Evolutionary conservation across 176 grass and related monocot genomes (phyloP).

Genomic region (Oryza australiensis): DNA sequence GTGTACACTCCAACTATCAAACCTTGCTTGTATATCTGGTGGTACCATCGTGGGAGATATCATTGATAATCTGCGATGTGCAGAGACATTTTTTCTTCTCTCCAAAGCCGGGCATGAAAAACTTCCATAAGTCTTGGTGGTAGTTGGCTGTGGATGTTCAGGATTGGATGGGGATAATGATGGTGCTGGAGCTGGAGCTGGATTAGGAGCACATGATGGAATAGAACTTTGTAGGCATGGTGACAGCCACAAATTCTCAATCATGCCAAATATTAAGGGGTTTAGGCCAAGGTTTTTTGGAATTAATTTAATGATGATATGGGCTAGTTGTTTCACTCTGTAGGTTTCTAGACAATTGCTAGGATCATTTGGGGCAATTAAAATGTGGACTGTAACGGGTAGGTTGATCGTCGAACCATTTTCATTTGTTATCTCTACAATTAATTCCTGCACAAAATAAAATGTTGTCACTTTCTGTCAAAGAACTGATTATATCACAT

Average conservation of each 20-base stretch:
- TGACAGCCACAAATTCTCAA: slow-evolving; percentile 33
- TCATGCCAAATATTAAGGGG: slow-evolving; percentile 32
- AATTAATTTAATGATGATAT: slow-evolving; percentile 22
- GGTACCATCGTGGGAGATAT: slow-evolving; percentile 6
- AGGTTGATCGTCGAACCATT: slow-evolving; percentile 49
- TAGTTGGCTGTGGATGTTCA: slow-evolving; percentile 13
- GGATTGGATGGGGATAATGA: not conserved
- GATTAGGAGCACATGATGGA: slow-evolving; percentile 27
- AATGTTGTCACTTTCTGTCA: slow-evolving; percentile 22
- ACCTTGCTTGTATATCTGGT: not conserved
- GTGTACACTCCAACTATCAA: not conserved
- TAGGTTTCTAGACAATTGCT: not conserved
- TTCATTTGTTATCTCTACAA: slow-evolving; percentile 38
- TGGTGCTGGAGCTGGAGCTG: slow-evolving; percentile 23
- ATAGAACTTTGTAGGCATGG: slow-evolving; percentile 13
- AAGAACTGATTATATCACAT: not conserved
- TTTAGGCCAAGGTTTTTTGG: slow-evolving; percentile 47
- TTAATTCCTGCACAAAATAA: slow-evolving; percentile 32
- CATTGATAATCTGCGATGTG: slow-evolving; percentile 19
- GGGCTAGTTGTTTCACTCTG: slow-evolving; percentile 34
- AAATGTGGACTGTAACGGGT: slow-evolving; percentile 44
- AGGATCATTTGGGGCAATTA: not conserved
- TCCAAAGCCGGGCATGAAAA: slow-evolving; percentile 32
- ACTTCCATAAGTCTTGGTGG: not conserved
- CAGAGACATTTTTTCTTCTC: slow-evolving; percentile 13